Evolutionary conservation across 1,139 yeast genomes (phyloP).

Genomic region (Saccharomyces hybrid): DNA sequence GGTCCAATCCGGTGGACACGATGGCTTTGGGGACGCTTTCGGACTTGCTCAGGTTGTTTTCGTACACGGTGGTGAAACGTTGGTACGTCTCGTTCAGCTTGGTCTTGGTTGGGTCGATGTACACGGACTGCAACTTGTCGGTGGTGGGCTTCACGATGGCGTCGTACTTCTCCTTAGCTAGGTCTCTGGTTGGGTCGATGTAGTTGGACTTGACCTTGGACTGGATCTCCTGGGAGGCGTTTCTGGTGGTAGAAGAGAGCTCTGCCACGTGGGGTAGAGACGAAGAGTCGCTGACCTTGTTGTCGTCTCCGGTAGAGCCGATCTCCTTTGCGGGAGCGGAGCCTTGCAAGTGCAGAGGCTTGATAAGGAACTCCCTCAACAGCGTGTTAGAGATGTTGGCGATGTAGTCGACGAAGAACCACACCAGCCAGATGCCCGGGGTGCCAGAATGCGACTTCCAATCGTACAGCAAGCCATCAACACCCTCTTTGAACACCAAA

Average conservation of each 20-base stretch:
- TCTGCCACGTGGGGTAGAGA: constrained; percentile 26
- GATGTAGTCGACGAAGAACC: constrained; percentile 26
- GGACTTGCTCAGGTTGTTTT: constrained; percentile 22
- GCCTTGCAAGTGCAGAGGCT: constrained; percentile 20
- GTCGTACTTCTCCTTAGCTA: constrained; percentile 16
- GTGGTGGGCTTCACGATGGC: constrained; percentile 23
- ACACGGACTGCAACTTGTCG: constrained; percentile 15
- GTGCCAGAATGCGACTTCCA: constrained; percentile 15
- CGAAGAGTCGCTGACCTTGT: constrained; percentile 1
- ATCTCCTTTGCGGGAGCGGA: constrained; percentile 4
- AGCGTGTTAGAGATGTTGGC: constrained; percentile 28
- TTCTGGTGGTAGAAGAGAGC: constrained; percentile 24
- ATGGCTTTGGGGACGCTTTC: constrained; percentile 31
- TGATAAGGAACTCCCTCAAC: constrained; percentile 22
- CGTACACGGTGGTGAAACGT: constrained; percentile 26
- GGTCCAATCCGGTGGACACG: constrained; percentile 28
- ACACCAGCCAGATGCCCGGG: constrained; percentile 27
- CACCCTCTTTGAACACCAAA: constrained; percentile 26
- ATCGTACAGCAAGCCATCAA: constrained; percentile 21
- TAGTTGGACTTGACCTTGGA: constrained; percentile 18
- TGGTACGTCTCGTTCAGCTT: constrained; percentile 24
- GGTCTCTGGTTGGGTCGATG: constrained; percentile 16
- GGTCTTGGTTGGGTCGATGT: constrained; percentile 21
- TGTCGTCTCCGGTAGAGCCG: constrained; percentile 4
- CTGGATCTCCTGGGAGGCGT: constrained; percentile 22